Base-by-base conservation (phyloP, 2,329 filamentous ascomycete genomes). In the Clonostachys chloroleuca region DNA sequence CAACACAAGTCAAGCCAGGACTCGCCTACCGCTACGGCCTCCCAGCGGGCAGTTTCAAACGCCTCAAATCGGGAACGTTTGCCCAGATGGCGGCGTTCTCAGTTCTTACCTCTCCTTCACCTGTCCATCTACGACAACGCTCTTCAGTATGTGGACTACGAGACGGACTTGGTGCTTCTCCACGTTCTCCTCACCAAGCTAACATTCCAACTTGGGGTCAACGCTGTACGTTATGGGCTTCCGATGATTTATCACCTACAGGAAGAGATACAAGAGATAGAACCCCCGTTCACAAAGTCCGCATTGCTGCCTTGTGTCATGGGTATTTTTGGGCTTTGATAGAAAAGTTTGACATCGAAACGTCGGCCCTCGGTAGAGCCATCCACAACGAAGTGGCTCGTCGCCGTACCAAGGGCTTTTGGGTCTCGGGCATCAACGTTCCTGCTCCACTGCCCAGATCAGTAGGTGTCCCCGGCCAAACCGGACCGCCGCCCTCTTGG, bases 181-280 rank as follows among this genome's bases (percentile, higher is more conserved):
- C 90, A 96, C 59, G 73, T 90, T 5, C 74, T 96, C 12, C 76
- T 96, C 36, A 74, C 81, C 12, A 88, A 81, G 47, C 74, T 96
- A n/a, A 79, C 90, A 9, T 76, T 82, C 49, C 84, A 83, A 48
- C 75, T 96, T 1, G 92, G 92, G 5, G 82, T 96, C 44, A 96
- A 96, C 61, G 87, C 89, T 14, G 80, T 80, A 6, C 80, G 86
- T 49, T 86, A 81, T 56, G 90, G 91, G 1, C 67, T 96, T 36
- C 90, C 92, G 3, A 96, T 96, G 91, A 78, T 96, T 12, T 83
- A 95, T 63, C 81, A 87, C 42, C 76, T 97, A 2, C 92, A 96
- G 63, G 89, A 95, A 58, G 89, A 94, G 52, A 87, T 94, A 34
- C 76, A 81, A 47, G 78, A 80, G 8, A 73, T 84, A 4, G 81